Base-by-base conservation (phyloP, 805 yeast species). In the Yarrowia keelungensis region DNA sequence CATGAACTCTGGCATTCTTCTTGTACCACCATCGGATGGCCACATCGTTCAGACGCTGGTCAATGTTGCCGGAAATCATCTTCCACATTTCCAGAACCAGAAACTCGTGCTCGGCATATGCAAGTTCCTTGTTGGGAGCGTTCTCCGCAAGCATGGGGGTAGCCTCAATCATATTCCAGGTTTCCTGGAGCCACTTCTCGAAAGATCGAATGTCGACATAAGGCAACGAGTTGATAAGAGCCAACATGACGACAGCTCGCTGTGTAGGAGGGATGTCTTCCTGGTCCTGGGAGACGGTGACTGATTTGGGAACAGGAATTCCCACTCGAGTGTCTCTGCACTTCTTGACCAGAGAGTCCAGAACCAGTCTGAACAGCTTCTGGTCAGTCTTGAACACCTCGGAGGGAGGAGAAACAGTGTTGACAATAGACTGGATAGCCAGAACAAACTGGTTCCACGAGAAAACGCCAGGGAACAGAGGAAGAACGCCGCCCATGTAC, bases 11-110 rank as follows among this genome's bases (percentile, higher is more conserved):
- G 16, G 42, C 39, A 16, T 36, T 47, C 42, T 38, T 62, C 32
- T 81, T 82, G 74, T 86, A 88, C 91, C 91, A 88, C 90, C 91
- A 88, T 26, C 77, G 77, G 65, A 85, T 81, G 0, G 86, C 90
- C 49, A 85, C 68, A 51, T 82, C 84, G 5, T 86, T 83, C 71
- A 88, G 80, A 71, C 85, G 86, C 68, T 86, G 78, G 71, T 86
- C 89, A 68, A 85, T 79, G 69, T 85, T 87, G 71, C 86, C 89
- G 59, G 88, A 82, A 3, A 89, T 75, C 36, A 82, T 78, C 49
- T 81, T 82, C 89, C 91, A 87, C 58, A 87, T 73, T 53, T 76
- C 75, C 22, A 76, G 78, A 12, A 78, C 74, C 66, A 87, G 77
- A 46, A 76, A 82, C 1, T 70, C 70, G 22, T 72, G 74, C 72